Conservation (phyloP, 129 eudicot genomes). For the Arctium minus region DNA sequence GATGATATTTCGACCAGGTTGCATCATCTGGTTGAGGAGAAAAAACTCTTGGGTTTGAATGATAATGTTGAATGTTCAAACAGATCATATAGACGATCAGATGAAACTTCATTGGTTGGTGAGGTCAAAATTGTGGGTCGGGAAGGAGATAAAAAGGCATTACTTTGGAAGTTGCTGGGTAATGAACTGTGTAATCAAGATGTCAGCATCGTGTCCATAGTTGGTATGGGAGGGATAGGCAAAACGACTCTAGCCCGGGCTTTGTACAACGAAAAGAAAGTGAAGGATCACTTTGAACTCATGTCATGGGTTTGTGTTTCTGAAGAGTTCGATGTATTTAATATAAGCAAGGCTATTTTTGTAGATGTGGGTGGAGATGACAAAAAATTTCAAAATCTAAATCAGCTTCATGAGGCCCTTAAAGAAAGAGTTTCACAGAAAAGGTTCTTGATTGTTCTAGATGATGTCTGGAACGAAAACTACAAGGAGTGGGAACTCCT, state of each 20-base stretch:
- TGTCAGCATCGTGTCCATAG: not conserved
- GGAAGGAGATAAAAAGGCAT: slow-evolving; percentile 24
- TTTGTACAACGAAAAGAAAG: not conserved
- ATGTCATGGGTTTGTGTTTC: not conserved
- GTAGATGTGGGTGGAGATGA: not conserved
- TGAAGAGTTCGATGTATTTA: not conserved
- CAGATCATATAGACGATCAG: slow-evolving; percentile 1
- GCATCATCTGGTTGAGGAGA: slow-evolving; percentile 5
- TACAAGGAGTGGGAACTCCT: slow-evolving; percentile 1
- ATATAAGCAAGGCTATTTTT: not conserved
- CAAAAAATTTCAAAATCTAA: slow-evolving; percentile 15
- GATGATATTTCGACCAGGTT: slow-evolving; percentile 2
- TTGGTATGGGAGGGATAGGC: not conserved
- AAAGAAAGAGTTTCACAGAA: slow-evolving; percentile 8
- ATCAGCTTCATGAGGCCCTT: slow-evolving; percentile 25
- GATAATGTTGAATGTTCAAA: not conserved
- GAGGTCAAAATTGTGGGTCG: slow-evolving; percentile 31
- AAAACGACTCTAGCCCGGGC: not conserved
- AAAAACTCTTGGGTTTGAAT: not conserved
- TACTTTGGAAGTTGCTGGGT: not conserved
- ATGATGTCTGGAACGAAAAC: too few species aligned
- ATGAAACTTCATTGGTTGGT: slow-evolving; percentile 29
- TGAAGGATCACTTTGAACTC: not conserved
- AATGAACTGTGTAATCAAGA: not conserved
- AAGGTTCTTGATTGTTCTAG: slow-evolving; percentile 21